phyloP scores from a whole-genome alignment of 768 basidiomycete species.

The Phallus indusiatus region DNA sequence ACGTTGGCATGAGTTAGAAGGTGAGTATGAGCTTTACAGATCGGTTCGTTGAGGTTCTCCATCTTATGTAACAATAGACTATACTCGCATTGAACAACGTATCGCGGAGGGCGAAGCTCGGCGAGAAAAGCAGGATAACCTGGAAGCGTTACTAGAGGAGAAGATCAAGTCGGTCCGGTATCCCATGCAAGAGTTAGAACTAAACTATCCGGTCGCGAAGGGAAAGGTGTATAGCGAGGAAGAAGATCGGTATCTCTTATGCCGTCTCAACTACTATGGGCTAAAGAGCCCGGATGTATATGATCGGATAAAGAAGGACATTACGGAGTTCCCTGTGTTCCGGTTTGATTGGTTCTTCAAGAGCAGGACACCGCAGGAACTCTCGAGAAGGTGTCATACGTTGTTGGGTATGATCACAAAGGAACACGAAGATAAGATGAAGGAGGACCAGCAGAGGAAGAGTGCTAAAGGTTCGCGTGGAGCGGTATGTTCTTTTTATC shows the following conservation, averaged over 20 bases:
- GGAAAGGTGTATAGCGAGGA: conserved; percentile 96
- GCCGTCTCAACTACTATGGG: conserved; percentile 82
- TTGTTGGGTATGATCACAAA: conserved; percentile 86
- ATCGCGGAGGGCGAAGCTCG: conserved; percentile 86
- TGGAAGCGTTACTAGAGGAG: conserved; percentile 65
- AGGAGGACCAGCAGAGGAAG: conserved; percentile 55
- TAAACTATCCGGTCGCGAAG: conserved; percentile 92
- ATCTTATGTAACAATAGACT: conserved; percentile 40
- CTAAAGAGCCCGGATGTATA: conserved; percentile 85
- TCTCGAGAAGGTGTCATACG: conserved; percentile 82
- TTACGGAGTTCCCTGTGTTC: conserved; percentile 94
- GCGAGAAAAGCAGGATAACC: conserved; percentile 76
- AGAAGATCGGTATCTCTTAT: conserved; percentile 91
- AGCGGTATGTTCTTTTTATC: background rate
- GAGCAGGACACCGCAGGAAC: conserved; percentile 81
- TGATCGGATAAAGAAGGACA: conserved; percentile 92
- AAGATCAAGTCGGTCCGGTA: conserved; percentile 79
- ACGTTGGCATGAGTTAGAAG: conserved; percentile 78
- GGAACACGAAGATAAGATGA: conserved; percentile 43
- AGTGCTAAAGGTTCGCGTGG: conserved; percentile 39
- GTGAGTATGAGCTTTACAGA: conserved; percentile 28
- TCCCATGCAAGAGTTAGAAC: conserved; percentile 95
- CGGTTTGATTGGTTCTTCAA: conserved; percentile 99
- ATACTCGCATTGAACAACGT: conserved; percentile 71
- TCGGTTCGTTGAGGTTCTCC: background rate